Conservation (phyloP, 1,139 yeast genomes). For the Candida sp. region DNA sequence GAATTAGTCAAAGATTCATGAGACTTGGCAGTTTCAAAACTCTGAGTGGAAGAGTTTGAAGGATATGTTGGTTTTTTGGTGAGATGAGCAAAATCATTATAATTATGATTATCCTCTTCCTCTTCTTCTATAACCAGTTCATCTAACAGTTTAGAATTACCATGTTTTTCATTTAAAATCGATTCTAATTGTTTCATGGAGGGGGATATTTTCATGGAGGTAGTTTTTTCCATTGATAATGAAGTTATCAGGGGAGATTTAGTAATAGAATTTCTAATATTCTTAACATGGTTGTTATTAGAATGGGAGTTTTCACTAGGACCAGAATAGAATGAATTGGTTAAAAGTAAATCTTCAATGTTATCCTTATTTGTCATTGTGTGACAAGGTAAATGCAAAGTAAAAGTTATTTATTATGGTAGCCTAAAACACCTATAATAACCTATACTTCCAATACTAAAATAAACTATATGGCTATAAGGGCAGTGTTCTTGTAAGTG, state of each 20-base stretch:
- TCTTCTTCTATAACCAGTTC: slow-evolving; percentile 12
- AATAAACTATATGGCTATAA: too few relatives aligned
- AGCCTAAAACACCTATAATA: background rate
- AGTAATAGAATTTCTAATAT: slow-evolving; percentile 44
- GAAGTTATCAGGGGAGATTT: slow-evolving; percentile 24
- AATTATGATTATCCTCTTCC: too few relatives aligned
- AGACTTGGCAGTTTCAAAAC: slow-evolving; percentile 28
- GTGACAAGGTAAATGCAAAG: too few relatives aligned
- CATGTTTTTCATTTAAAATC: slow-evolving; percentile 32
- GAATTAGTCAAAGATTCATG: slow-evolving; percentile 8
- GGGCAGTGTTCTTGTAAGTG: too few relatives aligned
- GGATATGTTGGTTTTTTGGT: slow-evolving; percentile 1
- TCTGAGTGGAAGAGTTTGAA: slow-evolving; percentile 17
- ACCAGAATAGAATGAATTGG: slow-evolving; percentile 16
- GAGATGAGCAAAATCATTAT: background rate
- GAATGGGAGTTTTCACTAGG: slow-evolving; percentile 10
- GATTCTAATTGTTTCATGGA: slow-evolving; percentile 52
- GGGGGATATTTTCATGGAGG: slow-evolving; percentile 52
- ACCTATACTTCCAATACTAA: background rate
- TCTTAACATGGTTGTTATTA: slow-evolving; percentile 40
- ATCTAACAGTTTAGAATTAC: background rate
- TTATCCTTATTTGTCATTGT: slow-evolving; percentile 2
- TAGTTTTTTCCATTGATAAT: slow-evolving; percentile 20
- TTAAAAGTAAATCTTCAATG: slow-evolving; percentile 5
- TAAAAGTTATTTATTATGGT: too few relatives aligned